These are phyloP conservation scores for Dianthus caryophyllus DNA, from an alignment of 148 eudicot genomes.

Conservation along the genomic window DNA sequence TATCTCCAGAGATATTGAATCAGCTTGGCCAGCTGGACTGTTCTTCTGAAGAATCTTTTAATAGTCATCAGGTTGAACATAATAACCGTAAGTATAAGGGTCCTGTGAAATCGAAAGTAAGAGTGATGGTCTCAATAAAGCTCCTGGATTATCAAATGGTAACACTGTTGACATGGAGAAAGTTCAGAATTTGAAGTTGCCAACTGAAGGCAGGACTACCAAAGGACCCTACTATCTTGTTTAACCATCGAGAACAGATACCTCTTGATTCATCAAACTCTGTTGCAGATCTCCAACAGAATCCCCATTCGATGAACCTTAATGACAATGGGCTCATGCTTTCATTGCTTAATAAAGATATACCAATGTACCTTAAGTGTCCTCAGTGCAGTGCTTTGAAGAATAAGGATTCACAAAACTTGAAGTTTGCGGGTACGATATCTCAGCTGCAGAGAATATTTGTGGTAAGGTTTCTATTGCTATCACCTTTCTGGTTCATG, in stretches of 20 bases:
- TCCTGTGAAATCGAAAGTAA: constrained; percentile 40
- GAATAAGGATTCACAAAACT: constrained; percentile 45
- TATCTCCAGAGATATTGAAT: constrained; percentile 65
- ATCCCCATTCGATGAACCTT: constrained; percentile 35
- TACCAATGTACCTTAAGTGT: constrained; percentile 82
- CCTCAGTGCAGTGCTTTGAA: constrained; percentile 63
- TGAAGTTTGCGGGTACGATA: constrained; percentile 68
- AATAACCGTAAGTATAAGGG: constrained; percentile 46
- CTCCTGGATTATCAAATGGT: constrained; percentile 44
- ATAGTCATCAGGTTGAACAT: constrained; percentile 33
- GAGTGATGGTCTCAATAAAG: constrained; percentile 42
- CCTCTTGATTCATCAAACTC: constrained; percentile 28
- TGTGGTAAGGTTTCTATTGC: constrained; percentile 46
- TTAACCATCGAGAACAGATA: constrained; percentile 32
- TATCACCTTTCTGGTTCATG: background rate
- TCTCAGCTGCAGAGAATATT: constrained; percentile 95
- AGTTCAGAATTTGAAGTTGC: constrained; percentile 37
- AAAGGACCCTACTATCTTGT: too few species aligned
- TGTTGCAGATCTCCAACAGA: constrained; percentile 35
- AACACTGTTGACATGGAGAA: constrained; percentile 27
- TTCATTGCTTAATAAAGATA: constrained; percentile 56
- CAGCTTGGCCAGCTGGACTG: constrained; percentile 58
- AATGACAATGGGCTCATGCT: constrained; percentile 60
- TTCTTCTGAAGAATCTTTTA: constrained; percentile 47
- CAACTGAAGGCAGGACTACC: constrained; percentile 42